Evolutionary conservation across 169 alveolate species (phyloP).

Genomic region (Plasmodium vivax): DNA sequence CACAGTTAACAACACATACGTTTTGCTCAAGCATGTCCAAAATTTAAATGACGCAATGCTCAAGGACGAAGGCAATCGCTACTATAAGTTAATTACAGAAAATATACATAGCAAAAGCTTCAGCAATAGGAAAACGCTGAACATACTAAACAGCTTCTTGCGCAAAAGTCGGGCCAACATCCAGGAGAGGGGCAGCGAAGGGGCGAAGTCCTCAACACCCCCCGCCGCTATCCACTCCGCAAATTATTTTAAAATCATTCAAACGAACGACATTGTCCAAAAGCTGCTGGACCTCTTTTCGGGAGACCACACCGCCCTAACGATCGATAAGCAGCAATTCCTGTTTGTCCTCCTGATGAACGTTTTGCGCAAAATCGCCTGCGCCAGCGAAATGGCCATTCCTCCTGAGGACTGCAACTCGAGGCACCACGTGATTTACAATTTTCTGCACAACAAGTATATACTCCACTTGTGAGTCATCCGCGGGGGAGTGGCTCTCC

Average conservation of each 20-base stretch:
- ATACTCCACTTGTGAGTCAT: background rate
- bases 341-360: conserved; percentile 68
- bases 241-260: conserved; percentile 32
- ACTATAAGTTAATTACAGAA: conserved; percentile 41
- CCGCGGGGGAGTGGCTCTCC: background rate
- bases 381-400: background rate
- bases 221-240: background rate
- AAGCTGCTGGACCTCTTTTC: conserved; percentile 20
- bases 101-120: conserved; percentile 44
- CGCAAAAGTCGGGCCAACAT: conserved; percentile 33
- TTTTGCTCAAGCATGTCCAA: conserved; percentile 45
- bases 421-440: conserved; percentile 26
- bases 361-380: conserved; percentile 16
- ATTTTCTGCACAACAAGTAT: conserved; percentile 49
- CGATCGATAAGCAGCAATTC: conserved; percentile 69
- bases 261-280: conserved; percentile 35
- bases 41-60: conserved; percentile 54
- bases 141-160: conserved; percentile 39
- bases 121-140: conserved; percentile 46
- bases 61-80: conserved; percentile 17
- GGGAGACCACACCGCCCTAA: background rate
- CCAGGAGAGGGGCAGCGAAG: conserved; percentile 12
- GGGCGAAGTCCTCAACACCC: background rate
- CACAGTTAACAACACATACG: conserved; percentile 47
- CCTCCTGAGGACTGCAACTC: conserved; percentile 5